Conservation (phyloP, 2,329 filamentous ascomycete genomes). For the Exophiala viscosa region DNA sequence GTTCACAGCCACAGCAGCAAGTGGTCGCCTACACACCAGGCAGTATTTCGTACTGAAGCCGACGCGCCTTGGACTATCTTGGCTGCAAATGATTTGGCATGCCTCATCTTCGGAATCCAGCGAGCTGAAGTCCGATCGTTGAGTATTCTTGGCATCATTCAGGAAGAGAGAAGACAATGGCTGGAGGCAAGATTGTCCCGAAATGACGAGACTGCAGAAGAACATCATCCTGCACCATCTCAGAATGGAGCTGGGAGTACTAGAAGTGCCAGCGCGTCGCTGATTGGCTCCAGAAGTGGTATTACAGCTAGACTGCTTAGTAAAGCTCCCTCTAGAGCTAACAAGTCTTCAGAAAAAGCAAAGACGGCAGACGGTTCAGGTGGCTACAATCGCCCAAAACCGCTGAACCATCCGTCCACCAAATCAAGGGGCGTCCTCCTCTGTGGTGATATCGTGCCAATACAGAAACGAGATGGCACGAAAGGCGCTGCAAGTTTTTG, state of each 20-base stretch:
- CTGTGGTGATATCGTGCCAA: conserved; percentile 96
- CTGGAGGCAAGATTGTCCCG: conserved; percentile 70
- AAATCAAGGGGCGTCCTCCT: conserved; percentile 85
- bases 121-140: conserved; percentile 90
- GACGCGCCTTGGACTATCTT: conserved; percentile 92
- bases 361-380: conserved; percentile 57
- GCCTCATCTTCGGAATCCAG: conserved; percentile 98
- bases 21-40: conserved; percentile 87
- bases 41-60: conserved; percentile 94
- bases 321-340: conserved; percentile 65
- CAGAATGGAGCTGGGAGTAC: conserved; percentile 34
- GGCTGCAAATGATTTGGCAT: conserved; percentile 92
- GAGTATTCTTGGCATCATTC: conserved; percentile 91
- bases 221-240: conserved; percentile 11
- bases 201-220: conserved; percentile 34
- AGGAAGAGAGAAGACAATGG: conserved; percentile 84
- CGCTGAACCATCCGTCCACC: conserved; percentile 63
- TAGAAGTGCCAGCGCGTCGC: conserved; percentile 32
- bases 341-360: conserved; percentile 46
- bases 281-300: conserved; percentile 67
- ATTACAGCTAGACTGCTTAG: conserved; percentile 85
- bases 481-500: conserved; percentile 91
- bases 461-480: conserved; percentile 88
- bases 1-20: conserved; percentile 87
- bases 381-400: conserved; percentile 40